phyloP scores from a whole-genome alignment of 768 basidiomycete species.

The Panaeolus papilionaceus region DNA sequence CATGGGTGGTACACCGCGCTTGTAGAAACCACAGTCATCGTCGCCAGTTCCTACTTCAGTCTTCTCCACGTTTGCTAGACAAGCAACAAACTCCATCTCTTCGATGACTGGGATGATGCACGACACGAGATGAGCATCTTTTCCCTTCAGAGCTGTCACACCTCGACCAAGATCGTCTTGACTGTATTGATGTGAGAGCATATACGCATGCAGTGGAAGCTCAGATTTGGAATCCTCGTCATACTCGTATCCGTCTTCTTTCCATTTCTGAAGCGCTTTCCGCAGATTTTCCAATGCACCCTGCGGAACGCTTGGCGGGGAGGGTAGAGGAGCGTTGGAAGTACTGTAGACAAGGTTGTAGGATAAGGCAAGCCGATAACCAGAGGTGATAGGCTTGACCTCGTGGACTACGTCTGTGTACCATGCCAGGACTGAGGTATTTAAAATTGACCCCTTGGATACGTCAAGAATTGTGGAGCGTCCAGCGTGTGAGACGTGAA shows the following conservation, averaged over 20 bases:
- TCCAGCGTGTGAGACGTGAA: slow-evolving; percentile 46
- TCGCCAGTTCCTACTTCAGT: slow-evolving; percentile 31
- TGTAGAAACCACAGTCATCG: slow-evolving; percentile 28
- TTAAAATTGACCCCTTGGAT: slow-evolving; percentile 33
- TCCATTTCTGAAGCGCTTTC: slow-evolving; percentile 46
- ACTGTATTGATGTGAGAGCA: slow-evolving; percentile 37
- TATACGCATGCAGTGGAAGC: slow-evolving; percentile 30
- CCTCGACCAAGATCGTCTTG: slow-evolving; percentile 30
- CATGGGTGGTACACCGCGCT: slow-evolving; percentile 30
- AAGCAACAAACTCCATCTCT: slow-evolving; percentile 41
- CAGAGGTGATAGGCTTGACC: slow-evolving; percentile 53
- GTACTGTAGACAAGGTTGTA: slow-evolving; percentile 53
- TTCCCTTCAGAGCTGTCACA: slow-evolving; percentile 40
- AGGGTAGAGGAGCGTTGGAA: slow-evolving; percentile 34
- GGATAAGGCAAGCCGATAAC: slow-evolving; percentile 56
- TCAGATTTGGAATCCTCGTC: no score
- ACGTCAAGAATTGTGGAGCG: slow-evolving; percentile 43
- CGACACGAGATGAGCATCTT: slow-evolving; percentile 41
- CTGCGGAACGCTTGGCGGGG: slow-evolving; percentile 32
- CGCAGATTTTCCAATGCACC: slow-evolving; percentile 30
- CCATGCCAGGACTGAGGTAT: slow-evolving; percentile 52
- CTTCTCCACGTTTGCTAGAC: slow-evolving; percentile 42
- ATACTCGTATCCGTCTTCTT: slow-evolving; percentile 24
- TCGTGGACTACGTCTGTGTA: slow-evolving; percentile 60
- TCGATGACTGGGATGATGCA: slow-evolving; percentile 39